Evolutionary conservation across 31 red algal genomes (phyloP).

Genomic region (Porphyra umbilicalis): DNA sequence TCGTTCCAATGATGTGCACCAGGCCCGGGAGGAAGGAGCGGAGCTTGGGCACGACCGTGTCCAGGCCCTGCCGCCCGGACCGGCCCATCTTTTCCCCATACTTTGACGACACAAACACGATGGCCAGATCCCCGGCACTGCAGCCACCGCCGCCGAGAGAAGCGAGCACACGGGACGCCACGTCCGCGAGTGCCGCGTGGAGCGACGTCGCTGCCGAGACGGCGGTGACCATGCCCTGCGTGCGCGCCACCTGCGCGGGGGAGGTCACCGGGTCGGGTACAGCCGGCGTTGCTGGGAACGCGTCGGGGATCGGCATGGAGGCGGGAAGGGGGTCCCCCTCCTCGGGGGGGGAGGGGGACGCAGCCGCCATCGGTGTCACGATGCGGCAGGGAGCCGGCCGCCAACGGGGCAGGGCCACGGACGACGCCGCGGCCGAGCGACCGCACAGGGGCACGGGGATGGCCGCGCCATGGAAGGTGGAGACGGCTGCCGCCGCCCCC

Average conservation of each 20-base stretch:
- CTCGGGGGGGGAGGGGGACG: neutral
- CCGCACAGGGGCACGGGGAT: neutral
- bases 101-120: conserved; percentile 63
- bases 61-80: conserved; percentile 43
- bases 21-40: conserved; percentile 48
- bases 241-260: neutral
- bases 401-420: neutral
- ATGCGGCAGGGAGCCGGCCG: neutral
- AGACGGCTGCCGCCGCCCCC: neutral
- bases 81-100: conserved; percentile 56
- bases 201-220: conserved; percentile 48
- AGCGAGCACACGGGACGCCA: conserved; percentile 50
- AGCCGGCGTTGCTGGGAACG: neutral
- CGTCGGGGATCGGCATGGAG: neutral
- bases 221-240: conserved; percentile 20
- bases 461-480: neutral
- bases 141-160: conserved; percentile 55
- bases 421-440: neutral
- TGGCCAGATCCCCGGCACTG: conserved; percentile 25
- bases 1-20: conserved; percentile 49
- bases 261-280: neutral
- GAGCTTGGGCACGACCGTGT: conserved; percentile 52
- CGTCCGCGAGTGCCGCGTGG: conserved; percentile 44
- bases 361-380: neutral
- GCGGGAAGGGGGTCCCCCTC: neutral